Conservation (phyloP, 352 stramenopile species). For the Phytophthora syringae region DNA sequence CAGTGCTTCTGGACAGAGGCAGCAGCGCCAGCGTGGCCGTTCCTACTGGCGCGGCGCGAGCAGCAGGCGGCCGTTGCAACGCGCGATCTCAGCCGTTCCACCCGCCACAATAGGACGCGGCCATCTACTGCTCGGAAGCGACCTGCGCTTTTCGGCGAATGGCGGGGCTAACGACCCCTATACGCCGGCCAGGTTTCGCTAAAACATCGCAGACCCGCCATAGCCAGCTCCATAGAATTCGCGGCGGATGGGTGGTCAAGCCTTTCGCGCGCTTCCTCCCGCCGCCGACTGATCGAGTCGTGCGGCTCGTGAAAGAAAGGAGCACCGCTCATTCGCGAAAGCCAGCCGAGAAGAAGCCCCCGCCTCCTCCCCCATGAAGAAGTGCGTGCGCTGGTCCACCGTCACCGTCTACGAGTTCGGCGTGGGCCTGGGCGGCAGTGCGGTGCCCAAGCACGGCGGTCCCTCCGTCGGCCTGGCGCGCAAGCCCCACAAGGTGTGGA, state of each 20-base stretch:
- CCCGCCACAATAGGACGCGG: slow-evolving; percentile 1
- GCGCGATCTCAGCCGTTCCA: slow-evolving; percentile 32
- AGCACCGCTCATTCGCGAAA: slow-evolving; percentile 24
- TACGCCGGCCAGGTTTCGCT: not conserved
- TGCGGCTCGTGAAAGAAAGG: slow-evolving; percentile 20
- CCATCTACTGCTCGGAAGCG: slow-evolving; percentile 5
- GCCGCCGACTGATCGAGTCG: not conserved
- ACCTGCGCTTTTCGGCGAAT: not conserved
- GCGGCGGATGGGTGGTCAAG: slow-evolving; percentile 25
- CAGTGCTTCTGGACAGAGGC: slow-evolving; percentile 21
- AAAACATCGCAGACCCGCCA: not conserved
- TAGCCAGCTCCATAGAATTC: slow-evolving; percentile 28
- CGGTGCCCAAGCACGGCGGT: slow-evolving; percentile 56
- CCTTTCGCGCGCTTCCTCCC: slow-evolving; percentile 10
- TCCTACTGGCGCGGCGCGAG: slow-evolving; percentile 21
- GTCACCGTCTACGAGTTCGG: slow-evolving; percentile 74
- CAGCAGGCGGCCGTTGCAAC: slow-evolving; percentile 21
- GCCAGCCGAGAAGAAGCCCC: slow-evolving; percentile 9
- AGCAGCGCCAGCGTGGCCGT: slow-evolving; percentile 17
- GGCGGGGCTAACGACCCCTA: not conserved
- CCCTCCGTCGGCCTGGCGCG: slow-evolving; percentile 61
- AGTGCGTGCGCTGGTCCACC: slow-evolving; percentile 65
- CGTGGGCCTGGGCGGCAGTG: slow-evolving; percentile 55
- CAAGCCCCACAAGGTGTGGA: slow-evolving; percentile 56
- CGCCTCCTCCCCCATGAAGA: slow-evolving; percentile 29